Evolutionary conservation across 129 eudicot genomes (phyloP).

Genomic region (Mikania micrantha): DNA sequence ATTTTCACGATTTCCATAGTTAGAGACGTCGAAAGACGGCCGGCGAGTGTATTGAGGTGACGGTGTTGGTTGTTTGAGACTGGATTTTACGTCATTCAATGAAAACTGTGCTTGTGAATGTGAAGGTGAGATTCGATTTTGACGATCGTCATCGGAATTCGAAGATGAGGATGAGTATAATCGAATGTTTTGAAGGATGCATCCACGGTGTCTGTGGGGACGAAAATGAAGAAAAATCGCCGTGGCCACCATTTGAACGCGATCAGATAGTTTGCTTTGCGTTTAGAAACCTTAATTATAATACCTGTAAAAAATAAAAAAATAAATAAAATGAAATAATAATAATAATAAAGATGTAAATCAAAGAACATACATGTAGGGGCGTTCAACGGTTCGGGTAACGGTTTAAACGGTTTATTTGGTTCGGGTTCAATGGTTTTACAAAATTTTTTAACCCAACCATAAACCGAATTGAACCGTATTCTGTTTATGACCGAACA

Average conservation of each 20-base stretch:
- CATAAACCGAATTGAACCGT: no score
- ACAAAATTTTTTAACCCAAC: no score
- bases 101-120: constrained; percentile 1
- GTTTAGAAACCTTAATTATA: no score
- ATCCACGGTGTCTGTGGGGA: constrained; percentile 7
- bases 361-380: no score
- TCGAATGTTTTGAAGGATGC: constrained; percentile 1
- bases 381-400: no score
- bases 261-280: not conserved
- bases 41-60: constrained; percentile 17
- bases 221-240: constrained; percentile 38
- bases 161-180: constrained; percentile 42
- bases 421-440: no score
- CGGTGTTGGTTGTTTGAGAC: constrained; percentile 26
- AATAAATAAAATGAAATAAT: no score
- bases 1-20: not conserved
- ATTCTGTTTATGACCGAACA: no score
- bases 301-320: no score
- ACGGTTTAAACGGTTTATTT: no score
- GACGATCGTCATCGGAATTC: constrained; percentile 11
- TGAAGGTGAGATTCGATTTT: constrained; percentile 6
- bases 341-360: no score
- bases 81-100: constrained; percentile 36
- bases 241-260: constrained; percentile 43
- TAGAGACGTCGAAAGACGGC: constrained; percentile 10